Percentiles rank a stretch among this genome's conserved stretches.
phyloP scores from a whole-genome alignment of 495 filamentous ascomycete species.

The Penicillium soppii region DNA sequence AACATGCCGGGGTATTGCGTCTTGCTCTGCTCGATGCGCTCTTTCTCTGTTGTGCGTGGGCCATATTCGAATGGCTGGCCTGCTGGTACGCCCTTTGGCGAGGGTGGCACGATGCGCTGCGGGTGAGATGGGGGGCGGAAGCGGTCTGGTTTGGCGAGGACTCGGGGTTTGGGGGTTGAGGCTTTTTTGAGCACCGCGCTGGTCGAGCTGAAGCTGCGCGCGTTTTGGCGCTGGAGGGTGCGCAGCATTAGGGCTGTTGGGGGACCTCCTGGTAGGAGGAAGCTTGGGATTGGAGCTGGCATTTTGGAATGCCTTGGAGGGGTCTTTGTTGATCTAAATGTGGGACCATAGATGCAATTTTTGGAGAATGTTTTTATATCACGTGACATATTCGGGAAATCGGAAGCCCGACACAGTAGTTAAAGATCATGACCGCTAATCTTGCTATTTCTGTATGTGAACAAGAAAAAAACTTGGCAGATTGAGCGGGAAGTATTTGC shows the following conservation, averaged over 20 bases:
- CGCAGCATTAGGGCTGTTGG: slow-evolving; percentile 32
- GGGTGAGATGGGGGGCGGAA: slow-evolving; percentile 87
- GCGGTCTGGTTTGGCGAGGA: slow-evolving; percentile 75
- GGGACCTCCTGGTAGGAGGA: slow-evolving; percentile 43
- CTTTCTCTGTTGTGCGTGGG: slow-evolving; percentile 58
- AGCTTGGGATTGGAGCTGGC: slow-evolving; percentile 34
- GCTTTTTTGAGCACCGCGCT: slow-evolving; percentile 8
- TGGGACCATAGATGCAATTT: slow-evolving; percentile 15
- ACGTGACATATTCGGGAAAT: slow-evolving; percentile 4
- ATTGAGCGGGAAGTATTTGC: too few relatives aligned
- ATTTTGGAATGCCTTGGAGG: slow-evolving; percentile 10
- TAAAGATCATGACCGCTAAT: background rate
- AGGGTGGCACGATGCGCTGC: slow-evolving; percentile 49
- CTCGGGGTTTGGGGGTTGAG: slow-evolving; percentile 46
- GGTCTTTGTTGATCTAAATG: slow-evolving; percentile 6
- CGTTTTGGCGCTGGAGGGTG: slow-evolving; percentile 18
- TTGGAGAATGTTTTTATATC: slow-evolving; percentile 7
- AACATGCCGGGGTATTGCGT: slow-evolving; percentile 81
- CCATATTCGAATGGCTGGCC: slow-evolving; percentile 61
- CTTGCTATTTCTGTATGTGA: background rate
- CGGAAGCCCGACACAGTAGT: slow-evolving; percentile 1
- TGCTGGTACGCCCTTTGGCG: slow-evolving; percentile 26
- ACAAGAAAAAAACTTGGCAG: too few relatives aligned
- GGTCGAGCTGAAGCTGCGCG: slow-evolving; percentile 29
- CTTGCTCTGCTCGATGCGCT: slow-evolving; percentile 49